Percentiles rank a stretch among this genome's conserved stretches.
phyloP scores from a whole-genome alignment of 2,329 filamentous ascomycete species.

The Raffaelea ambrosiae region DNA sequence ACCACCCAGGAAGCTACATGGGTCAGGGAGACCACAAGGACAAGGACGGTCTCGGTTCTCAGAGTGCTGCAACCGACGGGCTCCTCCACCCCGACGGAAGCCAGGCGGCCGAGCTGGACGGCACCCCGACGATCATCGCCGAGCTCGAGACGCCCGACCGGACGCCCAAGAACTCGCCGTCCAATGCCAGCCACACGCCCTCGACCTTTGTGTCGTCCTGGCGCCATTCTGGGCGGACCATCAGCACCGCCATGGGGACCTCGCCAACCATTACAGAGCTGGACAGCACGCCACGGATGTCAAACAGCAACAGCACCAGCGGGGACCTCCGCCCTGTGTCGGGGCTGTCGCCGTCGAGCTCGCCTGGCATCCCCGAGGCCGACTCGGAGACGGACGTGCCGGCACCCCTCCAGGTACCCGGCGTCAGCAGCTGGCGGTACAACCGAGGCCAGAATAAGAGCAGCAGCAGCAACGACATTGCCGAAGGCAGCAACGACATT shows the following conservation, averaged over 20 bases:
- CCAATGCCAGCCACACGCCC: not conserved
- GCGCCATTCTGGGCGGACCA: conserved; percentile 2
- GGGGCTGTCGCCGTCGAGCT: too few relatives aligned
- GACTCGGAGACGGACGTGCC: not conserved
- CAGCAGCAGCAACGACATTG: not conserved
- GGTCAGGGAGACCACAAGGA: not conserved
- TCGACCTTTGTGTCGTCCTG: conserved; percentile 8
- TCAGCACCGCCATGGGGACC: not conserved
- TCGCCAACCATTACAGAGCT: not conserved
- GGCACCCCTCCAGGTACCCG: not conserved
- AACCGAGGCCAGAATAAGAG: not conserved
- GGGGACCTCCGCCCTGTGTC: too few relatives aligned
- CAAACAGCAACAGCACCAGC: not conserved
- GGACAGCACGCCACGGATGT: conserved; percentile 1
- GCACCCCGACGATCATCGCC: not conserved
- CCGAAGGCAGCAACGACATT: not conserved
- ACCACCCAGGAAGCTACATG: conserved; percentile 3
- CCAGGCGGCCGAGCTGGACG: conserved; percentile 9
- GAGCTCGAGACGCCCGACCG: conserved; percentile 10
- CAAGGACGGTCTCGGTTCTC: too few relatives aligned
- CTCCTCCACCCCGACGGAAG: not conserved
- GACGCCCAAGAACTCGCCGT: conserved; percentile 3
- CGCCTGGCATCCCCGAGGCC: too few relatives aligned
- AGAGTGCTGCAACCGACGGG: too few relatives aligned
- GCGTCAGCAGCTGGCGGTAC: too few relatives aligned